Conservation (phyloP, 2,329 filamentous ascomycete genomes). For the Pseudogymnoascus sp. region DNA sequence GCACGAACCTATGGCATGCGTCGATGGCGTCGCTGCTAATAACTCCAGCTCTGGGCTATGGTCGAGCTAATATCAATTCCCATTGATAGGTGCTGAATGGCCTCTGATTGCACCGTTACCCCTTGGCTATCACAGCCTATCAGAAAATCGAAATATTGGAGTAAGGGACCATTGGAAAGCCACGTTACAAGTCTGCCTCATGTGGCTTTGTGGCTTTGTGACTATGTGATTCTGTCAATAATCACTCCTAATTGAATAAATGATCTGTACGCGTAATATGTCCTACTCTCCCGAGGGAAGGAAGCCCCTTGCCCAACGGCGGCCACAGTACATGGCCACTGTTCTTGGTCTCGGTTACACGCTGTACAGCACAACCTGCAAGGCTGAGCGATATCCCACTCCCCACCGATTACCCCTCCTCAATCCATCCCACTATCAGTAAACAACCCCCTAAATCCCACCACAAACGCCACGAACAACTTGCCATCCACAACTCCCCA, state of each 20-base stretch:
- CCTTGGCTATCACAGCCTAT: slow-evolving; percentile 1
- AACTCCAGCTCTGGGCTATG: background rate
- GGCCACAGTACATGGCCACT: background rate
- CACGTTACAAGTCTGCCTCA: background rate
- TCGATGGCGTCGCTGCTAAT: background rate
- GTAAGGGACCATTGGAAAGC: background rate
- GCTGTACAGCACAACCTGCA: background rate
- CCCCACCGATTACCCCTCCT: background rate
- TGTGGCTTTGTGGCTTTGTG: background rate
- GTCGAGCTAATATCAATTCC: background rate
- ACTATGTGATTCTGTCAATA: background rate
- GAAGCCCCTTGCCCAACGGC: background rate
- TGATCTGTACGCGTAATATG: background rate
- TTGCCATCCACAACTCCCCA: background rate
- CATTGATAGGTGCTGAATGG: background rate
- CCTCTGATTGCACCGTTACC: background rate
- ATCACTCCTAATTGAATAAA: background rate
- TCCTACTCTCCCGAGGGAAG: background rate
- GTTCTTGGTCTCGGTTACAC: background rate
- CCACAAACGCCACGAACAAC: background rate
- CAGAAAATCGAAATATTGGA: background rate
- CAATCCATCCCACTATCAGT: slow-evolving; percentile 7
- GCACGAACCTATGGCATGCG: slow-evolving; percentile 1
- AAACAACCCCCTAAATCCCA: slow-evolving; percentile 1
- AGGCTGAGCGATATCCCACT: slow-evolving; percentile 3